A percentile compares a stretch with the other conserved stretches of the same genome.
Conservation (phyloP, 2,329 filamentous ascomycete genomes). For the Scopulariopsis brevicaulis region DNA sequence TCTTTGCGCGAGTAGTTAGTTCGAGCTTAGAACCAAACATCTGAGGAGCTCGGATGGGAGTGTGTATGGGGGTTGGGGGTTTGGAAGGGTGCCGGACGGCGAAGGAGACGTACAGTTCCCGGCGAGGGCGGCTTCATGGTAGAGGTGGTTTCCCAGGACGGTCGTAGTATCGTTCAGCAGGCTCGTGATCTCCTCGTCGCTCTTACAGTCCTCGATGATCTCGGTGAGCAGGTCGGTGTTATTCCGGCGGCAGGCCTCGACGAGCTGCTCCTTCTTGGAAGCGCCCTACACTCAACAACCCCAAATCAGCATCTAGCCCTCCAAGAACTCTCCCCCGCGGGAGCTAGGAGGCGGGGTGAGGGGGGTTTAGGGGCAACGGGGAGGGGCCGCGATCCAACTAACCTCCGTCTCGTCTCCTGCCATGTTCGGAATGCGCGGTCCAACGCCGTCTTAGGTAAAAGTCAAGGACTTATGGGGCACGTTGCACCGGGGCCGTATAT, state of each 20-base stretch:
- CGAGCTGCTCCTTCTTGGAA: constrained; percentile 70
- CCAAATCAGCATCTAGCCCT: not conserved
- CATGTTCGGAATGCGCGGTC: not conserved
- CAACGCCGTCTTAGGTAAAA: not conserved
- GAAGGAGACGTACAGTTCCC: constrained; percentile 66
- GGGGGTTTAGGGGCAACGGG: not conserved
- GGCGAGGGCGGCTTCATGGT: constrained; percentile 77
- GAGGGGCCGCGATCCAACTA: not conserved
- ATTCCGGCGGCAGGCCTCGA: constrained; percentile 89
- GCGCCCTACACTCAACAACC: constrained; percentile 53
- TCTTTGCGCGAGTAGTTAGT: constrained; percentile 30
- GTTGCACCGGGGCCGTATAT: not conserved
- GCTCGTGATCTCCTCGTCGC: constrained; percentile 54
- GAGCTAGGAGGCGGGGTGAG: not conserved
- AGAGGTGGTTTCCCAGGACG: constrained; percentile 75
- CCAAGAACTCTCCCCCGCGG: not conserved
- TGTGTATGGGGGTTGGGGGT: not conserved
- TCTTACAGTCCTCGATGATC: constrained; percentile 50
- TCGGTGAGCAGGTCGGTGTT: constrained; percentile 77
- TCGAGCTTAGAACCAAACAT: not conserved
- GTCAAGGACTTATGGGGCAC: not conserved
- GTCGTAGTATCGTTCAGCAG: constrained; percentile 82
- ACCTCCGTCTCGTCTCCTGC: constrained; percentile 3
- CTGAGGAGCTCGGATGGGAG: not conserved
- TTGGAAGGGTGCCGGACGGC: not conserved